phyloP scores from a whole-genome alignment of 495 filamentous ascomycete genomes.

The Lentithecium fluviatile region DNA sequence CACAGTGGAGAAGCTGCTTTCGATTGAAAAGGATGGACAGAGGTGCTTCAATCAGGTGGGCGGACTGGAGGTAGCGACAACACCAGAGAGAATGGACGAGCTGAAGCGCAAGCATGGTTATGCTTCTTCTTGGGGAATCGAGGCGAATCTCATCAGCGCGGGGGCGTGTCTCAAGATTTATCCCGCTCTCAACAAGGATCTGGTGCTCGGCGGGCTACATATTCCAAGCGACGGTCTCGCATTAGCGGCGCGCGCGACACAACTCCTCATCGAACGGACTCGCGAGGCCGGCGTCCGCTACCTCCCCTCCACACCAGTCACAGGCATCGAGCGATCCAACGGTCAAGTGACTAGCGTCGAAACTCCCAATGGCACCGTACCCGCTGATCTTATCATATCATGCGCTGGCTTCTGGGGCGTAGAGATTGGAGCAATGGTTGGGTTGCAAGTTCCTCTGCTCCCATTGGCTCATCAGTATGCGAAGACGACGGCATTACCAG shows the following conservation, averaged over 20 bases:
- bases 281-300: slow-evolving; percentile 51
- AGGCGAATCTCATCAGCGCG: slow-evolving; percentile 45
- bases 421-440: slow-evolving; percentile 53
- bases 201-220: slow-evolving; percentile 49
- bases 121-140: slow-evolving; percentile 51
- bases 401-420: slow-evolving; percentile 59
- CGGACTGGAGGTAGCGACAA: slow-evolving; percentile 53
- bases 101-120: slow-evolving; percentile 55
- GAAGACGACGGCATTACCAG: slow-evolving; percentile 48
- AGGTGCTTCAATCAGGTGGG: slow-evolving; percentile 54
- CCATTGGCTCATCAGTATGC: slow-evolving; percentile 55
- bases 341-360: slow-evolving; percentile 49
- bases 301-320: slow-evolving; percentile 49
- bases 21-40: slow-evolving; percentile 40
- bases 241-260: slow-evolving; percentile 51
- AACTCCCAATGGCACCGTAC: slow-evolving; percentile 44
- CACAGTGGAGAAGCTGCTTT: slow-evolving; percentile 50
- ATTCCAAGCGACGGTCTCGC: slow-evolving; percentile 54
- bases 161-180: slow-evolving; percentile 50
- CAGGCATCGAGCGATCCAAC: slow-evolving; percentile 43
- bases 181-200: slow-evolving; percentile 47
- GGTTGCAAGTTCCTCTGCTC: slow-evolving; percentile 33
- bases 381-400: slow-evolving; percentile 52
- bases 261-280: slow-evolving; percentile 51
- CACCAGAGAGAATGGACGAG: slow-evolving; percentile 50